Conservation (phyloP, 345 rosid genomes). For the Citrus unshiu region DNA sequence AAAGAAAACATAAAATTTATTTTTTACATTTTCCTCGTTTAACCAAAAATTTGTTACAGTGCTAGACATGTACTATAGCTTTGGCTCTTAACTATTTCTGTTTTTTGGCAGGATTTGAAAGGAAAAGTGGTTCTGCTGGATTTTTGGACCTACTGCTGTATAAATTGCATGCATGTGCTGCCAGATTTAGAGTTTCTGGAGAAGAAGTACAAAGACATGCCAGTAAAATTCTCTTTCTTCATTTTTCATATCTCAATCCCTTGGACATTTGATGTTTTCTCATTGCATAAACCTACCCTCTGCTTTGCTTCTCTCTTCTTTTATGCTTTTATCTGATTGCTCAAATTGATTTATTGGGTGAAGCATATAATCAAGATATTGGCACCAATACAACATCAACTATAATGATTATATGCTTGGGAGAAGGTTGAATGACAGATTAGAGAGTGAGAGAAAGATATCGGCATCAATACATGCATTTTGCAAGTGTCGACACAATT, state of each 20-base stretch:
- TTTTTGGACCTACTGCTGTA: constrained; percentile 97
- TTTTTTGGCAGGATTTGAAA: constrained; percentile 63
- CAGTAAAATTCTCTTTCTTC: constrained; percentile 43
- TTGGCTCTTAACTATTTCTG: constrained; percentile 1
- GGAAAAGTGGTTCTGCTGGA: constrained; percentile 95
- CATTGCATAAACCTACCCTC: background rate
- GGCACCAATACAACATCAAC: background rate
- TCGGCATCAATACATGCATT: background rate
- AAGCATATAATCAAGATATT: too few species aligned
- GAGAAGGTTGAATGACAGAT: background rate
- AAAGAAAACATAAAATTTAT: background rate
- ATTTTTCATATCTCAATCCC: constrained; percentile 4
- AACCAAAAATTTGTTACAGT: background rate
- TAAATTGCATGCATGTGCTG: constrained; percentile 91
- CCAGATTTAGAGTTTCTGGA: constrained; percentile 90
- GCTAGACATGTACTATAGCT: background rate
- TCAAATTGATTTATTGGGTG: background rate
- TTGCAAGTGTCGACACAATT: background rate
- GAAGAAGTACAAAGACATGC: constrained; percentile 81
- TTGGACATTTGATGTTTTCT: background rate
- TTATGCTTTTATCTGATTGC: constrained; percentile 2
- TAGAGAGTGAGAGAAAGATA: background rate
- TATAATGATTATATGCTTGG: background rate
- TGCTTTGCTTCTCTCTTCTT: background rate
- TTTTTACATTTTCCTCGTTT: background rate